Percentiles rank a stretch among this genome's conserved stretches.
These are phyloP conservation scores for Botrytis paeoniae DNA, from an alignment of 2,329 filamentous ascomycete genomes.

Conservation along the genomic window DNA sequence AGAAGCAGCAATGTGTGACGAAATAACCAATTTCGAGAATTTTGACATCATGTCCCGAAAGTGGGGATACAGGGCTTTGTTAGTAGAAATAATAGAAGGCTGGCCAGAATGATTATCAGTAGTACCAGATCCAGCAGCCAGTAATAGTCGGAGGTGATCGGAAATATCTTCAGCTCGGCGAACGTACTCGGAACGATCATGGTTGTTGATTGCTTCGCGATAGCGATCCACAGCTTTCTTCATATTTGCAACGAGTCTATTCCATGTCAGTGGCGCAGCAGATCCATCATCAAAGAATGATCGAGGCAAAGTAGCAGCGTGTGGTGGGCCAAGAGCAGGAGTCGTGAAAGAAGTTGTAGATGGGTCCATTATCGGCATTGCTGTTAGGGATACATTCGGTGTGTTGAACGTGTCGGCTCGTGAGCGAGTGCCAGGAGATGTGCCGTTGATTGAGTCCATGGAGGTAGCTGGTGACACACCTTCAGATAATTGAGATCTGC, in stretches of 20 bases:
- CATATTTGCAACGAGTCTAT: slow-evolving; percentile 87
- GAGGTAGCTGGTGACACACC: slow-evolving; percentile 83
- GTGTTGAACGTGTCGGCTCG: slow-evolving; percentile 56
- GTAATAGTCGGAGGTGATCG: slow-evolving; percentile 85
- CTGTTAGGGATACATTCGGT: slow-evolving; percentile 48
- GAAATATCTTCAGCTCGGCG: slow-evolving; percentile 96
- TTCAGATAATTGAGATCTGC: slow-evolving; percentile 57
- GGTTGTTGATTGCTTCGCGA: slow-evolving; percentile 80
- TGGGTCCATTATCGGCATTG: slow-evolving; percentile 34
- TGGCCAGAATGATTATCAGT: slow-evolving; percentile 99
- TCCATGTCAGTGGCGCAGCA: slow-evolving; percentile 81
- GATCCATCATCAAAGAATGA: slow-evolving; percentile 91
- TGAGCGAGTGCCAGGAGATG: slow-evolving; percentile 57
- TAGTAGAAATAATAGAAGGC: slow-evolving; percentile 97
- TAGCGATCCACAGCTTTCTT: slow-evolving; percentile 86
- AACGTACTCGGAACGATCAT: slow-evolving; percentile 85
- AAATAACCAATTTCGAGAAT: slow-evolving; percentile 98
- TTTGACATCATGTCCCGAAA: slow-evolving; percentile 99
- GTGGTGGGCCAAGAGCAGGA: slow-evolving; percentile 37
- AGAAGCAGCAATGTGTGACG: slow-evolving; percentile 93
- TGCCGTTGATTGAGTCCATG: slow-evolving; percentile 81
- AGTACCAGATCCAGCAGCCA: slow-evolving; percentile 94
- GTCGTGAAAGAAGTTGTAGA: slow-evolving; percentile 57
- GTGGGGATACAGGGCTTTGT: slow-evolving; percentile 94
- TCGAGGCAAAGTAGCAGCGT: slow-evolving; percentile 60